Base-by-base conservation (phyloP, 768 basidiomycete species). In the Mycena belliarum region DNA sequence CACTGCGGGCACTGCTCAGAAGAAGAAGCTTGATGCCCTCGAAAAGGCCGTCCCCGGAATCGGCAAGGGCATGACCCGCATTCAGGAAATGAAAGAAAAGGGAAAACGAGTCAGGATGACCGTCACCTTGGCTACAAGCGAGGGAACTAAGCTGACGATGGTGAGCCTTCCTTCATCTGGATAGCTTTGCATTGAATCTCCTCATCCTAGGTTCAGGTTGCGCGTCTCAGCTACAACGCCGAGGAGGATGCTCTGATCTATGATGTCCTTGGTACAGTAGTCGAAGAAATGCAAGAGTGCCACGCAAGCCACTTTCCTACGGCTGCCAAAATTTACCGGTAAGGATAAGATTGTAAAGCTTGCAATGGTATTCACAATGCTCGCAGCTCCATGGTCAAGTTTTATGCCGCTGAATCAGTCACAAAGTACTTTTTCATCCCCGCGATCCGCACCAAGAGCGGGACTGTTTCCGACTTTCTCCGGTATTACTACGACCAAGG, bases 391-490 rank as follows among this genome's bases (percentile, higher is more conserved):
- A 58, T 52, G 44, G 42, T 54, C 8, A 26, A 46, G 0, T 59
- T 59, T 35, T 54, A 49, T 18, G 52, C 58, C 12, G 46, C 37
- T 20, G 47, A 53, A n/a, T n/a, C n/a, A n/a, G n/a, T n/a, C n/a
- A n/a, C n/a, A n/a, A n/a, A n/a, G n/a, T n/a, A n/a, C n/a, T n/a
- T n/a, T n/a, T n/a, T n/a, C n/a, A n/a, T n/a, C n/a, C n/a, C n/a
- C n/a, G n/a, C n/a, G n/a, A n/a, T n/a, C n/a, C n/a, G n/a, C n/a
- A n/a, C n/a, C n/a, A n/a, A n/a, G n/a, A n/a, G n/a, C n/a, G 58
- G 58, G 16, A 59, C 58, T 10, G 42, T 54, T 18, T 26, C 47
- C 10, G 58, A 49, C 16, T 21, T 59, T 5, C 52, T 59, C 32
- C 4, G 2, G 5, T 25, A 52, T 29, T 59, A 24, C 37, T 25